phyloP scores from a whole-genome alignment of 345 rosid genomes.

The Litchi chinensis region DNA sequence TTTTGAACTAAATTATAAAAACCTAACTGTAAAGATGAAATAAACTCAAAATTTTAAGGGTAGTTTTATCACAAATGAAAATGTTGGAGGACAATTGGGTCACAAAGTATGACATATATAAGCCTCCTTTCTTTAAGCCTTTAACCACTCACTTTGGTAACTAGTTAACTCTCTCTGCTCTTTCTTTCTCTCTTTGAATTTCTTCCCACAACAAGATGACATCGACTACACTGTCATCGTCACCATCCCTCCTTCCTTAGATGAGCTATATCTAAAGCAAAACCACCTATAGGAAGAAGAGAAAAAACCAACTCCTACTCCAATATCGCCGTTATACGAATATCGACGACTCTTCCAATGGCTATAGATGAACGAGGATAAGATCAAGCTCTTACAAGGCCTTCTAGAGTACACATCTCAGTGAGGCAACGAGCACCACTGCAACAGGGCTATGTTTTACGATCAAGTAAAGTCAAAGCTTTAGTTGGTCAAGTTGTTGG shows the following conservation, averaged over 20 bases:
- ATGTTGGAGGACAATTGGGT: too few relatives aligned
- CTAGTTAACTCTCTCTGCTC: background rate
- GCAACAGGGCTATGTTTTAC: constrained; percentile 83
- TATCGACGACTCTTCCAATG: constrained; percentile 81
- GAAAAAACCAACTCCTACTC: constrained; percentile 13
- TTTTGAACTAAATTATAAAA: too few relatives aligned
- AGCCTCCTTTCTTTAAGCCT: background rate
- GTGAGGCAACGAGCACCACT: constrained; percentile 61
- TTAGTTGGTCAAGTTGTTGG: constrained; percentile 35
- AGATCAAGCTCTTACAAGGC: constrained; percentile 94
- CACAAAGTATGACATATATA: background rate
- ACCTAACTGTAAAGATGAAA: too few relatives aligned
- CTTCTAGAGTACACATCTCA: constrained; percentile 71
- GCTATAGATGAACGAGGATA: constrained; percentile 96
- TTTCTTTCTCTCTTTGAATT: background rate
- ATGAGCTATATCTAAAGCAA: constrained; percentile 43
- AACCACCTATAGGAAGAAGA: constrained; percentile 37
- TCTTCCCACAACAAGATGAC: background rate
- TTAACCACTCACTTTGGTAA: background rate
- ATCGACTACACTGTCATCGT: constrained; percentile 17
- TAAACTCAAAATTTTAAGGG: too few relatives aligned
- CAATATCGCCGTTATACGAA: constrained; percentile 57
- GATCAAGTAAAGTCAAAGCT: constrained; percentile 90
- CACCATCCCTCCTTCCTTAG: constrained; percentile 28
- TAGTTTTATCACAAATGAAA: too few relatives aligned